Evolutionary conservation across 345 rosid genomes (phyloP).

Genomic region (Erucastrum elatum): DNA sequence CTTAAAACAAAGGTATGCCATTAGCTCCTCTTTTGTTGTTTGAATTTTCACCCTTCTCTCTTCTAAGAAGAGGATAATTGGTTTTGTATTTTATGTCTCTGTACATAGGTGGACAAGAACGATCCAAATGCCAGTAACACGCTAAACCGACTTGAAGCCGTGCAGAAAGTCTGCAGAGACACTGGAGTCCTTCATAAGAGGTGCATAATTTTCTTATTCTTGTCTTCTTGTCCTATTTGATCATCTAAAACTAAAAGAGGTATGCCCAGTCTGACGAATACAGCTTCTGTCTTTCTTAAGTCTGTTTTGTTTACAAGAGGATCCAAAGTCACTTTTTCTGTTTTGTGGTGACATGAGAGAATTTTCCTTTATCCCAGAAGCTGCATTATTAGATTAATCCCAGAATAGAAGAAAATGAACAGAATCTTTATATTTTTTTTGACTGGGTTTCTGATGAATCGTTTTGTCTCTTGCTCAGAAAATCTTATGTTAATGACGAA

Average conservation of each 20-base stretch:
- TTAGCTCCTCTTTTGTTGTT: constrained; percentile 11
- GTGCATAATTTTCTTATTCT: constrained; percentile 25
- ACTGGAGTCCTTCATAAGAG: constrained; percentile 61
- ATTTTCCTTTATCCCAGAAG: neutral
- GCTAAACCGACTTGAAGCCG: constrained; percentile 58
- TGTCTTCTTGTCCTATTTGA: neutral
- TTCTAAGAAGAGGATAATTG: neutral
- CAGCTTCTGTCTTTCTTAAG: neutral
- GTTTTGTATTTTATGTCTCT: neutral
- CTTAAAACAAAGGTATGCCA: constrained; percentile 65
- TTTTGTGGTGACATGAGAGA: neutral
- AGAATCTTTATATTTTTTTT: neutral
- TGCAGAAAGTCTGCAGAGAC: constrained; percentile 61
- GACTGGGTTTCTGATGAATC: constrained; percentile 17
- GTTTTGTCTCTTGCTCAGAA: constrained; percentile 48
- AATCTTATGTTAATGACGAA: constrained; percentile 50
- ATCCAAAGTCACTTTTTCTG: neutral
- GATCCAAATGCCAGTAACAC: constrained; percentile 77
- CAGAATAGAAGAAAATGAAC: neutral
- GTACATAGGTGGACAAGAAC: constrained; percentile 56
- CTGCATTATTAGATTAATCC: neutral
- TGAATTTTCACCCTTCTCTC: neutral
- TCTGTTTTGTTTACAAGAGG: neutral
- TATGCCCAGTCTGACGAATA: neutral
- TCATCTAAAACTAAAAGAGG: neutral